Base-by-base conservation (phyloP, 1,284 basidiomycete genomes). In the Termitomyces sp. region DNA sequence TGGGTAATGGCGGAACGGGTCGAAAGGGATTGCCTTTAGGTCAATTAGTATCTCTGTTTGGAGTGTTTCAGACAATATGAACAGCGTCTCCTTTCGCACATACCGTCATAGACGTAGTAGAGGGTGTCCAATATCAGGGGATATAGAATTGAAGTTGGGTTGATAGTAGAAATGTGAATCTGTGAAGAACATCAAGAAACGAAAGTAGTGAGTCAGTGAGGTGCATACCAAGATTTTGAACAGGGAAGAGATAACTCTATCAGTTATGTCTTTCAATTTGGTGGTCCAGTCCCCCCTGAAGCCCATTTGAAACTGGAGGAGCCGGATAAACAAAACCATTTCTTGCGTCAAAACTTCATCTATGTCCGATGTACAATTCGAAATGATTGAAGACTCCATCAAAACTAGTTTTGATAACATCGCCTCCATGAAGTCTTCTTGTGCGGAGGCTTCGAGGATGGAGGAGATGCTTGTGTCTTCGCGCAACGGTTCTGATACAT, bases 41-140 rank as follows among this genome's bases (percentile, higher is more conserved):
- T 87, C 83, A 7, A 67, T 63, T 3, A 84, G 80, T 42, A 85
- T 75, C 63, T 88, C 88, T 90, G 60, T 14, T 44, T 10, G 10
- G 37, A 18, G 24, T n/a, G 13, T 21, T 18, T 11, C 21, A 37
- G 14, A 24, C 26, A 30, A 53, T 16, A 35, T 24, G 57, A 43
- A 30, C 54, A 35, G 37, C 19, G 1, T 33, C 46, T 16, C 30
- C 39, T 34, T n/a, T 31, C 30, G 18, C 19, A 45, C 76, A 58
- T 61, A 88, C 88, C 89, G 61, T 91, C 88, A 37, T 86, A 72
- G 7, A 88, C 67, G 62, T 84, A 87, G 61, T 81, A 82, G 0
- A 87, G 69, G 2, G 88, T 91, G 68, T 91, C 88, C 11, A 88
- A 68, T 24, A 90, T 68, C 26, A 90, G 65, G 0, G 83, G 76